These are phyloP conservation scores for Aspergillus conjunctus DNA, from an alignment of 495 filamentous ascomycete species.

Conservation along the genomic window DNA sequence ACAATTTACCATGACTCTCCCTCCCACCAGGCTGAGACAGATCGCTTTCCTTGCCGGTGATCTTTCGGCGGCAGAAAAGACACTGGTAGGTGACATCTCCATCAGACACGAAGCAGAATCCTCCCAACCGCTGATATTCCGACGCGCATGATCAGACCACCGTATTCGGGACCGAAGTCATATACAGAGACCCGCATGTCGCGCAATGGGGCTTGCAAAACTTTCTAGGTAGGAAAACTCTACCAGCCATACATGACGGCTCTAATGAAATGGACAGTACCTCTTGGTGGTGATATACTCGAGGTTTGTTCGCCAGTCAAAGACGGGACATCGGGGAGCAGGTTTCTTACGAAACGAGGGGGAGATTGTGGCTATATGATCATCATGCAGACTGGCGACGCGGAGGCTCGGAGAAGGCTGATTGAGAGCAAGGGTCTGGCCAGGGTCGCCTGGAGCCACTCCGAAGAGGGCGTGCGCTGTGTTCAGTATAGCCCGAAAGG, in stretches of 20 bases:
- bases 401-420: background rate
- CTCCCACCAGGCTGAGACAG: background rate
- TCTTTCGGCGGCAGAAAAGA: background rate
- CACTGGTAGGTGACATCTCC: background rate
- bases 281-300: slow-evolving; percentile 9
- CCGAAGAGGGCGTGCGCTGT: background rate
- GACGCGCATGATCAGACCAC: no score
- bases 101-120: background rate
- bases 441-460: background rate
- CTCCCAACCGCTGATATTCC: no score
- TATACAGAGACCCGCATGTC: background rate
- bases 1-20: background rate
- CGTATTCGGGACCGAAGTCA: slow-evolving; percentile 1
- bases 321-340: background rate
- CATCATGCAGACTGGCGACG: slow-evolving; percentile 9
- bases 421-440: background rate
- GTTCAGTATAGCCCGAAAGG: slow-evolving; percentile 8
- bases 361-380: slow-evolving; percentile 10
- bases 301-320: background rate
- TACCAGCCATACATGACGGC: no score
- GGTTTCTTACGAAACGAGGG: background rate
- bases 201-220: slow-evolving; percentile 2
- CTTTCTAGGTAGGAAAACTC: no score
- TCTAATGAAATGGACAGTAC: no score
- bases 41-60: background rate